phyloP scores from a whole-genome alignment of 2,329 filamentous ascomycete species.

The Atkinsonella texensis region DNA sequence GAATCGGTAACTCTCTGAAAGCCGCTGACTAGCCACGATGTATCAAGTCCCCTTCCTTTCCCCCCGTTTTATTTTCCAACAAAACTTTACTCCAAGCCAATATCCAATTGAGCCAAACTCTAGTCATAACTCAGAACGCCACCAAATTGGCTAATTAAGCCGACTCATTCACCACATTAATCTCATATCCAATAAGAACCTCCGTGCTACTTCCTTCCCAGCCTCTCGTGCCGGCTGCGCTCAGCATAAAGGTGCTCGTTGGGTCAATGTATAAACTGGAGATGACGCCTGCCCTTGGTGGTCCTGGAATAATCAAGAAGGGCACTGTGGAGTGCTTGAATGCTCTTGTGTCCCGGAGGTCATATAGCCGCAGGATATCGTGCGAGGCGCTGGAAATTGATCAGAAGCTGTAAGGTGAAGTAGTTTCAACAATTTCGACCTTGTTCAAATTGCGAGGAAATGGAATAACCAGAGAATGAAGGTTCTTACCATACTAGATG shows the following conservation, averaged over 20 bases:
- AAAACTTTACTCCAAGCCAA: background rate
- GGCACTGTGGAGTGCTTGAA: slow-evolving; percentile 71
- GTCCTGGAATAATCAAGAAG: slow-evolving; percentile 92
- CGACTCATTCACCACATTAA: slow-evolving; percentile 28
- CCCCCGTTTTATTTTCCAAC: background rate
- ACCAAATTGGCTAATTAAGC: background rate
- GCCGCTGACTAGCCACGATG: background rate
- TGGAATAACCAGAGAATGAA: background rate
- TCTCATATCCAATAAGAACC: slow-evolving; percentile 89
- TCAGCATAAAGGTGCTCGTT: slow-evolving; percentile 81
- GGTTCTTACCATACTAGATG: slow-evolving; percentile 63
- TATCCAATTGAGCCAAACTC: background rate
- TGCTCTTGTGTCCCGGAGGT: slow-evolving; percentile 55
- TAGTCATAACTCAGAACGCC: background rate
- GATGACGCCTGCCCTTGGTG: slow-evolving; percentile 71
- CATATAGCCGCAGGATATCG: slow-evolving; percentile 88
- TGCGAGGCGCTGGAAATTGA: slow-evolving; percentile 57
- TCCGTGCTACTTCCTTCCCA: slow-evolving; percentile 92
- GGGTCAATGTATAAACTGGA: slow-evolving; percentile 78
- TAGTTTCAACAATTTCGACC: background rate
- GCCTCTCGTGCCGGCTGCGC: slow-evolving; percentile 79
- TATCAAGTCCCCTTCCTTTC: background rate
- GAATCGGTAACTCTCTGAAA: no score
- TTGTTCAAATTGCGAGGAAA: background rate
- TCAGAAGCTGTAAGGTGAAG: background rate